Conservation (phyloP, 2,329 filamentous ascomycete genomes). For the Sporothrix brunneoviolacea region DNA sequence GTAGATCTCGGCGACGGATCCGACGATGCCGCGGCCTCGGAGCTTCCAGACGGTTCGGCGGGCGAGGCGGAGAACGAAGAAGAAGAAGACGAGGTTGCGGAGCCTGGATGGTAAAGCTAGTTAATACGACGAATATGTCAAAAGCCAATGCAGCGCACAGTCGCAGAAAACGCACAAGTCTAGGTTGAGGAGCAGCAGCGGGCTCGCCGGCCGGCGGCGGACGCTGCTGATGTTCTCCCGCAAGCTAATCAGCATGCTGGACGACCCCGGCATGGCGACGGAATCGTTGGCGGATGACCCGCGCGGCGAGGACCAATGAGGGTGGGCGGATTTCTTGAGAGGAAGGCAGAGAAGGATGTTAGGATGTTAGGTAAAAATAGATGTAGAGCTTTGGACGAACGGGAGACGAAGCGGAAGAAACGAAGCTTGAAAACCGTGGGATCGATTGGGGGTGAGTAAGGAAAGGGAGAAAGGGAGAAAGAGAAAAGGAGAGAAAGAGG, state of each 20-base stretch:
- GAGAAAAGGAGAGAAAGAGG: neutral
- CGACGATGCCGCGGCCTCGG: conserved; percentile 80
- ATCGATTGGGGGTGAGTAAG: too few relatives aligned
- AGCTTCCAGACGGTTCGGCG: conserved; percentile 77
- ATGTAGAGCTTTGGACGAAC: too few relatives aligned
- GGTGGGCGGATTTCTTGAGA: neutral
- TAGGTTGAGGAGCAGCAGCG: conserved; percentile 56
- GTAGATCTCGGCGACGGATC: conserved; percentile 70
- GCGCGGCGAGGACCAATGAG: neutral
- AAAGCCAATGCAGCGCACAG: neutral
- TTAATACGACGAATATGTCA: too few relatives aligned
- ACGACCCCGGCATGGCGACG: conserved; percentile 56
- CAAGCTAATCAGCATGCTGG: conserved; percentile 64
- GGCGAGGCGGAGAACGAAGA: conserved; percentile 79
- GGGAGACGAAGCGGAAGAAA: neutral
- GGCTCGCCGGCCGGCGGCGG: conserved; percentile 50
- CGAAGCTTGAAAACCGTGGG: too few relatives aligned
- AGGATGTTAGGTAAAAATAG: neutral
- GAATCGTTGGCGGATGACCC: too few relatives aligned
- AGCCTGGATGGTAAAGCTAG: too few relatives aligned
- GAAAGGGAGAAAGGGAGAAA: neutral
- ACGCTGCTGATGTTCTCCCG: conserved; percentile 58
- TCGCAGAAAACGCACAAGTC: conserved; percentile 53
- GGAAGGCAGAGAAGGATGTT: neutral
- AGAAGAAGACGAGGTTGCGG: conserved; percentile 80